Base-by-base conservation (phyloP, 2,329 filamentous ascomycete genomes). In the Pseudogymnoascus sp. region DNA sequence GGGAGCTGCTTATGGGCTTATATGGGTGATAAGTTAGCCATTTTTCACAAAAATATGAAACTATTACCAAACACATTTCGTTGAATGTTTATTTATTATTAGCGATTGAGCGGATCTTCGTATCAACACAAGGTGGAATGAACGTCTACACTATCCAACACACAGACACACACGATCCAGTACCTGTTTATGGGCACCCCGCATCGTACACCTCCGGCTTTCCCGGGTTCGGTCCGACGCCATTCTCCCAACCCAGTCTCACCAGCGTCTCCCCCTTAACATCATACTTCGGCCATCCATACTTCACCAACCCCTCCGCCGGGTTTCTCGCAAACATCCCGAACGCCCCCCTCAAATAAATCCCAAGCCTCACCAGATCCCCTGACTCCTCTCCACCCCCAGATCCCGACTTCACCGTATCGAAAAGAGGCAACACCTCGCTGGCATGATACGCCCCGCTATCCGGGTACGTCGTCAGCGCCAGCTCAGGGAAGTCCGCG, bases 281-380 rank as follows among this genome's bases (percentile, higher is more conserved):
- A 39, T 67, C 60, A 33, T 70, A 71, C 8, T 36, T 30, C 4
- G 71, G 70, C 71, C 71, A 73, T 20, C 70, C 68, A 7, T 72
- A 73, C 1, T 61, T 65, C 9, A 61, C 66, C 28, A 76, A 62
- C 2, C 74, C 74, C 25, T 71, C 65, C 6, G 60, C 60, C 1
- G 75, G 73, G 63, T 76, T 67, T 60, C 73, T 76, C 11, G 75
- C 74, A 64, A 77, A 77, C 1, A 73, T 65, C 0, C 73, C 70
- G 74, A 74, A 76, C 11, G 74, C 74, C 1, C 70, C 70, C 12
- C 72, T 69, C 61, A 76, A 68, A 41, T 74, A 75, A 20, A 67
- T 65, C 20, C 67, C 70, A 5, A 75, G 66, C 7, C 61, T 64
- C 33, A 68, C 64, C 61, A 47, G 3, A 16, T 76, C 67, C 47